Percentiles rank a stretch among this genome's conserved stretches.
Evolutionary conservation across 225 moss, liverwort and hornwort species (phyloP).

Genomic region (Sphagnum contortum): DNA sequence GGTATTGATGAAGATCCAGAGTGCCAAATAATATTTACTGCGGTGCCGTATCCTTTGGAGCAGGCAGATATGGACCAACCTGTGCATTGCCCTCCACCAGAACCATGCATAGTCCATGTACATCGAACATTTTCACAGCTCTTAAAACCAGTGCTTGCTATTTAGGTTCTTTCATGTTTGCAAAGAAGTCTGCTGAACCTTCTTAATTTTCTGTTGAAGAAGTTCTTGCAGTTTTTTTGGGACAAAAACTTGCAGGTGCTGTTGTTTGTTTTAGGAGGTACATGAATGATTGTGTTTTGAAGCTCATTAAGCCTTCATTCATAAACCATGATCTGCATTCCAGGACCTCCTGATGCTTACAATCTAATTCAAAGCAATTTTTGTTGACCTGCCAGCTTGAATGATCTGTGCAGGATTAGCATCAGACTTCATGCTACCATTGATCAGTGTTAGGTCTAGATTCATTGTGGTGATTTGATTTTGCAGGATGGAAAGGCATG

Average conservation of each 20-base stretch:
- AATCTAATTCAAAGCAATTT: too few relatives aligned
- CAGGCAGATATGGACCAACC: conserved; percentile 33
- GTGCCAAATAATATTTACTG: conserved; percentile 18
- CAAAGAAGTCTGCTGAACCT: neutral
- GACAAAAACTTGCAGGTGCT: too few relatives aligned
- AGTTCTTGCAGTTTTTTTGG: too few relatives aligned
- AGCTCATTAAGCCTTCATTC: too few relatives aligned
- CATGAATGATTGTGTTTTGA: too few relatives aligned
- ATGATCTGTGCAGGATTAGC: neutral
- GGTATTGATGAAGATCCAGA: conserved; percentile 24
- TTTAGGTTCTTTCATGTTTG: neutral
- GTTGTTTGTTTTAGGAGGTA: too few relatives aligned
- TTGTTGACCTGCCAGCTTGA: neutral
- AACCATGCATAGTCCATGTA: conserved; percentile 42
- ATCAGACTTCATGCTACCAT: neutral
- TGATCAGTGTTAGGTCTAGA: neutral
- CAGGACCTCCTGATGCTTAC: too few relatives aligned
- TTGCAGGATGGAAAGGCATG: conserved; percentile 35
- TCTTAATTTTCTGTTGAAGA: neutral
- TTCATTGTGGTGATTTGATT: neutral
- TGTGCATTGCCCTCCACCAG: conserved; percentile 34
- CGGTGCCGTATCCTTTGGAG: conserved; percentile 33
- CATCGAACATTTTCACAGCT: neutral
- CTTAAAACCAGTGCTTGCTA: too few relatives aligned
- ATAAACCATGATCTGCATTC: too few relatives aligned